phyloP scores from a whole-genome alignment of 768 basidiomycete genomes.

The Rossbeevera mucosa region DNA sequence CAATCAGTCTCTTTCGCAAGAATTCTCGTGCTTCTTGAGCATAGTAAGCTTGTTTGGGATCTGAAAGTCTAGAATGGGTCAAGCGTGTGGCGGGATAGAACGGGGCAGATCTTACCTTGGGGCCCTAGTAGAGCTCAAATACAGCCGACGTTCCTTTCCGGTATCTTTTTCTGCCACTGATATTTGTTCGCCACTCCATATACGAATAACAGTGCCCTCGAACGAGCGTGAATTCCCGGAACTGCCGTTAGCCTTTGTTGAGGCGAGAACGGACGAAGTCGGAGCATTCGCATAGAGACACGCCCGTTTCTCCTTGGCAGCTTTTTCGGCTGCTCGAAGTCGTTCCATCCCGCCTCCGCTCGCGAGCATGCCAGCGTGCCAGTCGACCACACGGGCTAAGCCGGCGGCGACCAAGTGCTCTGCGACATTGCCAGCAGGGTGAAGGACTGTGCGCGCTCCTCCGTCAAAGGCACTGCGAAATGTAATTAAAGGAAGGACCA shows the following conservation, averaged over 20 bases:
- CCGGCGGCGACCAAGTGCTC: constrained; percentile 82
- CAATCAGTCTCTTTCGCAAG: constrained; percentile 86
- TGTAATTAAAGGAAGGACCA: constrained; percentile 23
- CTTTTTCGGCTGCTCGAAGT: constrained; percentile 77
- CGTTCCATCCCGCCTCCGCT: constrained; percentile 81
- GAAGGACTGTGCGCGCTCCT: constrained; percentile 52
- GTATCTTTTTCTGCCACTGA: constrained; percentile 71
- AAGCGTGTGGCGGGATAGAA: not conserved
- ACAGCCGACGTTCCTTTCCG: constrained; percentile 73
- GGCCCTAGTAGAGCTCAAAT: constrained; percentile 84
- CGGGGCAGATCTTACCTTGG: constrained; percentile 56
- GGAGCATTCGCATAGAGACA: constrained; percentile 64
- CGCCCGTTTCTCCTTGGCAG: constrained; percentile 69
- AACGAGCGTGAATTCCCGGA: constrained; percentile 50
- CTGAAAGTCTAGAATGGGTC: constrained; percentile 55
- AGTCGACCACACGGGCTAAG: constrained; percentile 88
- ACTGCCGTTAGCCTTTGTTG: constrained; percentile 46
- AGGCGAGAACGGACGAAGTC: constrained; percentile 27
- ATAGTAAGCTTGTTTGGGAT: constrained; percentile 81
- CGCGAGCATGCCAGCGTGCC: constrained; percentile 96
- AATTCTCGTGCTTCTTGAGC: constrained; percentile 93
- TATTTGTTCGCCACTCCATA: constrained; percentile 93
- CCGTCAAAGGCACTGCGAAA: not conserved
- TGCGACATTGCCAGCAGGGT: constrained; percentile 93
- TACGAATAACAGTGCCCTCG: constrained; percentile 76